These are phyloP conservation scores for Auricularia heimuer DNA, from an alignment of 768 basidiomycete genomes.

Conservation along the genomic window DNA sequence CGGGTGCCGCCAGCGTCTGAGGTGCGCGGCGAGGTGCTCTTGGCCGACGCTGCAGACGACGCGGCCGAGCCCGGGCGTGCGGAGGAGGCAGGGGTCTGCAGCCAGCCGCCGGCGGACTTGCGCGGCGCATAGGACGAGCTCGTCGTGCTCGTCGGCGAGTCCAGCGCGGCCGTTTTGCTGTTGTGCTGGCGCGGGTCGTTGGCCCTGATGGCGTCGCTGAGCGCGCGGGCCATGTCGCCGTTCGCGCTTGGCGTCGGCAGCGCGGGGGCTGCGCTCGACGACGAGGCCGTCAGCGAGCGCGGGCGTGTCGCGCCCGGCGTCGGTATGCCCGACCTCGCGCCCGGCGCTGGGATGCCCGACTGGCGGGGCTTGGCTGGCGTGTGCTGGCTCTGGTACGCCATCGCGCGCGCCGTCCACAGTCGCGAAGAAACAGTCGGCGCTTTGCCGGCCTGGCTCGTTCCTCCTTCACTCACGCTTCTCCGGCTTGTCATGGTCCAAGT, in stretches of 20 bases:
- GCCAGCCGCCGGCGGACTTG: conserved; percentile 3
- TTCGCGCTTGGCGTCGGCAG: conserved; percentile 20
- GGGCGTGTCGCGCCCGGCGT: conserved; percentile 26
- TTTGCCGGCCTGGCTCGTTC: too few relatives aligned
- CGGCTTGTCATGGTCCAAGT: too few relatives aligned
- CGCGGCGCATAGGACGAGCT: conserved; percentile 9
- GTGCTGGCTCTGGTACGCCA: background rate
- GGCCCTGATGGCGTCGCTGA: conserved; percentile 68
- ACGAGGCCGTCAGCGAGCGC: conserved; percentile 33
- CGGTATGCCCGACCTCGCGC: conserved; percentile 37
- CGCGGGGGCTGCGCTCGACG: conserved; percentile 26
- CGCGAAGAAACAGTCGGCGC: too few relatives aligned
- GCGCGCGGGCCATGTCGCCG: conserved; percentile 46
- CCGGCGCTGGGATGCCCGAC: conserved; percentile 55
- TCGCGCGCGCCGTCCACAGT: background rate
- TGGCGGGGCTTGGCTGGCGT: conserved; percentile 3
- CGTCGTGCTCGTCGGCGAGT: conserved; percentile 37
- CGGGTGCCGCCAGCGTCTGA: conserved; percentile 25
- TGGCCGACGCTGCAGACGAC: conserved; percentile 39
- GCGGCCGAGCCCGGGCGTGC: conserved; percentile 54
- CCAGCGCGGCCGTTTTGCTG: conserved; percentile 18
- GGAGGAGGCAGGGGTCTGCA: conserved; percentile 27
- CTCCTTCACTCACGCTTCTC: too few relatives aligned
- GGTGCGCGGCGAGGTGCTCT: conserved; percentile 14
- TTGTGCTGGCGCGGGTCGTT: conserved; percentile 74